Evolutionary conservation across 2,329 filamentous ascomycete genomes (phyloP).

Genomic region (Myrmaecium sp.): DNA sequence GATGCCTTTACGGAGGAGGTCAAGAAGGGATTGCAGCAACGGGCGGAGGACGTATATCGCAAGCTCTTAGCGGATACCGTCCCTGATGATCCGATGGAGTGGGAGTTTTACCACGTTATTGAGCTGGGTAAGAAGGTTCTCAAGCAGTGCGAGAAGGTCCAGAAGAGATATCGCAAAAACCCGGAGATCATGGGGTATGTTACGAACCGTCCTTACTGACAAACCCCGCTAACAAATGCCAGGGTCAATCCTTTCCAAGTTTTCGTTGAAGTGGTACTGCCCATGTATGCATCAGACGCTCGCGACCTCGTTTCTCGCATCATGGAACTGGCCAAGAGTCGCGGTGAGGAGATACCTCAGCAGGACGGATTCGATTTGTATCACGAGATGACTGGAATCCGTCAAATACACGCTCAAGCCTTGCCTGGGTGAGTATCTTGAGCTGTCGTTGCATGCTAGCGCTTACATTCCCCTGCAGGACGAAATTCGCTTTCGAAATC

Average conservation of each 20-base stretch:
- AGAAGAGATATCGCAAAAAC: conserved; percentile 80
- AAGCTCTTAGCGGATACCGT: conserved; percentile 64
- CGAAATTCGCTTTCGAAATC: conserved; percentile 63
- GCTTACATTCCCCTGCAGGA: neutral
- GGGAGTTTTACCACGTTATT: conserved; percentile 85
- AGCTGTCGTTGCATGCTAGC: neutral
- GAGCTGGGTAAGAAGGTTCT: conserved; percentile 74
- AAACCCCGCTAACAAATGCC: conserved; percentile 7
- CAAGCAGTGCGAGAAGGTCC: conserved; percentile 71
- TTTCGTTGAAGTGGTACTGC: conserved; percentile 68
- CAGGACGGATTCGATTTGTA: conserved; percentile 93
- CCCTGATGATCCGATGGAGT: conserved; percentile 61
- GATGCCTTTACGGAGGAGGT: conserved; percentile 58
- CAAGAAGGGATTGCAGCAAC: conserved; percentile 52
- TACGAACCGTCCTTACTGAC: too few relatives aligned
- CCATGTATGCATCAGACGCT: conserved; percentile 79
- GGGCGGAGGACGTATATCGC: conserved; percentile 65
- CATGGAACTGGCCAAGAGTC: conserved; percentile 52
- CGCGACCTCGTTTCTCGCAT: conserved; percentile 72
- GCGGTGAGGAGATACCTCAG: conserved; percentile 60
- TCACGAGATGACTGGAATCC: conserved; percentile 69
- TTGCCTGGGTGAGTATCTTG: conserved; percentile 39
- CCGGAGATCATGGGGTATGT: conserved; percentile 67
- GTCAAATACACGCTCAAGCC: conserved; percentile 59
- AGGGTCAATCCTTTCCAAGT: conserved; percentile 46